Percentiles rank a stretch among this genome's conserved stretches.
These are phyloP conservation scores for Vitis riparia DNA, from an alignment of 164 flowering plant genomes.

Conservation along the genomic window DNA sequence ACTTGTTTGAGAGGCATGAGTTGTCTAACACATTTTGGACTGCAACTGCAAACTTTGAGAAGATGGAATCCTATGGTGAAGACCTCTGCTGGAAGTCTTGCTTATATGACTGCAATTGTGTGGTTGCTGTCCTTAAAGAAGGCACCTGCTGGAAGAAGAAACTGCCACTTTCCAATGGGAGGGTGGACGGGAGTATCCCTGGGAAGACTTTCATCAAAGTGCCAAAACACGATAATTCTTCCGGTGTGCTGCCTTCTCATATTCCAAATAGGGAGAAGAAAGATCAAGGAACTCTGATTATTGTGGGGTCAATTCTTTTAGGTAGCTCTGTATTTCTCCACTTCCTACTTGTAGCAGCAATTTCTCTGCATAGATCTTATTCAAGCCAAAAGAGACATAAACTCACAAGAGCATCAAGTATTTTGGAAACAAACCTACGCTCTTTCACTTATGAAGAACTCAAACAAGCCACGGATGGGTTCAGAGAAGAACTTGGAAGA, in stretches of 20 bases:
- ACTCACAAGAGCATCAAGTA: too few species aligned
- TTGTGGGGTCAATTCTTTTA: conserved; percentile 1
- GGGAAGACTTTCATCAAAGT: conserved; percentile 9
- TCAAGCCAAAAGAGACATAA: neutral
- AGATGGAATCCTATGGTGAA: too few species aligned
- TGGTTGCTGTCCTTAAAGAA: too few species aligned
- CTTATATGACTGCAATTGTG: too few species aligned
- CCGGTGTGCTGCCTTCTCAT: neutral
- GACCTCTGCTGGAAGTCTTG: too few species aligned
- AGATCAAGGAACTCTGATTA: neutral
- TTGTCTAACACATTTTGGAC: too few species aligned
- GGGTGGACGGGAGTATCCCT: neutral
- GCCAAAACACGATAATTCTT: neutral
- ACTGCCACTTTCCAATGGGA: conserved; percentile 12
- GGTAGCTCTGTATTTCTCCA: conserved; percentile 16
- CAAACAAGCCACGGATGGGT: conserved; percentile 8
- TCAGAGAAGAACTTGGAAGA: conserved; percentile 23
- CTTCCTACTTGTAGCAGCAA: neutral
- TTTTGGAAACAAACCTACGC: conserved; percentile 2
- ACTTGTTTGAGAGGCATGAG: too few species aligned
- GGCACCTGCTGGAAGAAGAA: too few species aligned
- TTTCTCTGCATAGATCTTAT: neutral
- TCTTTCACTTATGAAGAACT: conserved; percentile 18
- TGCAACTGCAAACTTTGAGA: too few species aligned
- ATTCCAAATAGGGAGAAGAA: neutral